These are phyloP conservation scores for Paxillus involutus DNA, from an alignment of 768 basidiomycete genomes.

Conservation along the genomic window DNA sequence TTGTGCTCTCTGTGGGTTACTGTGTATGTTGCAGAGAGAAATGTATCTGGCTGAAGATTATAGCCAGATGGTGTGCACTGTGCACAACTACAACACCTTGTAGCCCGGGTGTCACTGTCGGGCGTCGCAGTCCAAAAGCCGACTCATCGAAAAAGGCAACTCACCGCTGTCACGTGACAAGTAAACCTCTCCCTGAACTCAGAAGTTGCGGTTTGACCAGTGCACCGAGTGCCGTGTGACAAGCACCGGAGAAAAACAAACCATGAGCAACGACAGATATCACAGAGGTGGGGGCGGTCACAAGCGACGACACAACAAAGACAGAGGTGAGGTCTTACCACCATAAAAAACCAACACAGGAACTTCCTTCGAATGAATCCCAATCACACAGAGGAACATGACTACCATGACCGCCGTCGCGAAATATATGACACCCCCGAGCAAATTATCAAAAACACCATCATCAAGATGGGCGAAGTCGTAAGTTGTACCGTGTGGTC, in stretches of 20 bases:
- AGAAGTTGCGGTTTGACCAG: too few species aligned
- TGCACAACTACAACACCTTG: not conserved
- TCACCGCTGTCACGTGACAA: slow-evolving; percentile 22
- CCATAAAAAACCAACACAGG: not conserved
- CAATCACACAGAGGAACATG: slow-evolving; percentile 54
- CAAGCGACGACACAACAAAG: slow-evolving; percentile 43
- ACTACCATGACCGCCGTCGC: slow-evolving; percentile 59
- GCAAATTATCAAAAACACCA: slow-evolving; percentile 62
- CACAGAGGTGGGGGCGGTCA: slow-evolving; percentile 46
- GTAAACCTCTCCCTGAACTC: not conserved
- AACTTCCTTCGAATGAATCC: not conserved
- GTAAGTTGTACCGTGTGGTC: slow-evolving; percentile 45
- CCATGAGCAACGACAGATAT: slow-evolving; percentile 60
- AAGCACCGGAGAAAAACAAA: slow-evolving; percentile 8
- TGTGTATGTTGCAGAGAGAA: not conserved
- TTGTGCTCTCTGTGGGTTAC: not conserved
- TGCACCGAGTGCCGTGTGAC: slow-evolving; percentile 1
- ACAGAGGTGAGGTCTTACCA: slow-evolving; percentile 48
- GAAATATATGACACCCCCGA: slow-evolving; percentile 70
- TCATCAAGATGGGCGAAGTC: slow-evolving; percentile 80
- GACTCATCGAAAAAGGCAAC: not conserved
- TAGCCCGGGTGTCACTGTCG: not conserved
- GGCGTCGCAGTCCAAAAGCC: not conserved
- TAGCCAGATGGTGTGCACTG: not conserved
- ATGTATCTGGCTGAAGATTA: not conserved